Conservation (phyloP, 2,329 filamentous ascomycete genomes). For the Achaetomium macrosporum region DNA sequence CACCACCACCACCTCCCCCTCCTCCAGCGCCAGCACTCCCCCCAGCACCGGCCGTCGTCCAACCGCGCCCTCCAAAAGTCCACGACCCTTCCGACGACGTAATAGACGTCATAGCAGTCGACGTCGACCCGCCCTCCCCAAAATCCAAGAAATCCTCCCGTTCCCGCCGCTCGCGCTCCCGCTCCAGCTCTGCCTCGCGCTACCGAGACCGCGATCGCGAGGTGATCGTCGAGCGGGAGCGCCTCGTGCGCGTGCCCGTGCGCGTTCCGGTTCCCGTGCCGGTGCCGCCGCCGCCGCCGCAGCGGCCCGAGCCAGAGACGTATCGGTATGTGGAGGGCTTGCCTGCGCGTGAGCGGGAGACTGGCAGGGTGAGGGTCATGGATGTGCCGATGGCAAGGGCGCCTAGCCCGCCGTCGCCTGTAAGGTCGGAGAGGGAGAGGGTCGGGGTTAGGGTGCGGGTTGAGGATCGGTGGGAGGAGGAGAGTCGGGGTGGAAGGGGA, state of each 20-base stretch:
- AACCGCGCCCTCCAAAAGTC: conserved; percentile 20
- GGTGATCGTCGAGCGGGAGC: conserved; percentile 48
- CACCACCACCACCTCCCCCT: conserved; percentile 16
- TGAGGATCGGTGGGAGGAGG: conserved; percentile 7
- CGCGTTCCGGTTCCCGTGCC: conserved; percentile 28
- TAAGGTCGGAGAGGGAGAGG: conserved; percentile 10
- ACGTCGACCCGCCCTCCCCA: conserved; percentile 31
- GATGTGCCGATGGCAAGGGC: conserved; percentile 21
- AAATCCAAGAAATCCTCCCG: conserved; percentile 19
- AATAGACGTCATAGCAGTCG: conserved; percentile 40
- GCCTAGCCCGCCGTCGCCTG: conserved; percentile 28
- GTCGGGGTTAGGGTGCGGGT: conserved; percentile 10
- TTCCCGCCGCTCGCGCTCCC: background rate
- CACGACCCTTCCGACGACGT: conserved; percentile 17
- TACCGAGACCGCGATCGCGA: conserved; percentile 35
- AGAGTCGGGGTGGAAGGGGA: background rate
- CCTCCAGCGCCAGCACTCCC: conserved; percentile 9
- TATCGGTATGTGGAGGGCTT: conserved; percentile 50
- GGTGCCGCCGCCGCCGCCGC: conserved; percentile 29
- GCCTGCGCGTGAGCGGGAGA: conserved; percentile 28
- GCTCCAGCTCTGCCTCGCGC: background rate
- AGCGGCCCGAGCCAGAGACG: conserved; percentile 39
- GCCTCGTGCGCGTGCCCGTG: conserved; percentile 35
- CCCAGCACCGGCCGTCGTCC: conserved; percentile 19
- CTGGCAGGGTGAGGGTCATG: too few relatives aligned